Conservation (phyloP, 1,284 basidiomycete genomes). For the Xerocomus nothofagi region DNA sequence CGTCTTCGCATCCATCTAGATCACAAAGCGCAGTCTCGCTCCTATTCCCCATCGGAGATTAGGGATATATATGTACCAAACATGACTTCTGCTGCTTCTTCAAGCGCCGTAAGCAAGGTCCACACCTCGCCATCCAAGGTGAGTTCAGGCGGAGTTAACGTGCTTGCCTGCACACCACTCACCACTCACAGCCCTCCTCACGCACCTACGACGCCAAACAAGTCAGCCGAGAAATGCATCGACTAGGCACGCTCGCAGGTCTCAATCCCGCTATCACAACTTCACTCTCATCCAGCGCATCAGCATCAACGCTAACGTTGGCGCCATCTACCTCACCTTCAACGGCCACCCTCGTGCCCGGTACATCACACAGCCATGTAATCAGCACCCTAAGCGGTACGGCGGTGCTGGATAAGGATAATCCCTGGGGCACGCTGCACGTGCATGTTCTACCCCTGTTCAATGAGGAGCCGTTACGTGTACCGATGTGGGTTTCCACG, state of each 20-base stretch:
- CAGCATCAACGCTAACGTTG: constrained; percentile 37
- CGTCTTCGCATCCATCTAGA: constrained; percentile 10
- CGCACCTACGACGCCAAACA: constrained; percentile 73
- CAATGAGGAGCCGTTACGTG: constrained; percentile 86
- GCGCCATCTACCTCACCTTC: constrained; percentile 30
- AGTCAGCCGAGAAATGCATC: constrained; percentile 76
- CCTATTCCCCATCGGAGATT: constrained; percentile 22
- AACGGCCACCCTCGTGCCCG: constrained; percentile 22
- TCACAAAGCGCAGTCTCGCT: constrained; percentile 8
- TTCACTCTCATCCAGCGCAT: constrained; percentile 40
- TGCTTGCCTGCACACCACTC: constrained; percentile 2
- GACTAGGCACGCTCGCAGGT: constrained; percentile 60
- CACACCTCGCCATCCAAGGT: constrained; percentile 72
- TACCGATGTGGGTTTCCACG: constrained; percentile 67
- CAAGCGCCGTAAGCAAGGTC: constrained; percentile 30
- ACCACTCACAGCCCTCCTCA: constrained; percentile 46
- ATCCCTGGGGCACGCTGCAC: constrained; percentile 82
- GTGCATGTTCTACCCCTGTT: constrained; percentile 88
- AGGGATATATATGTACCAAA: constrained; percentile 9
- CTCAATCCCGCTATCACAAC: constrained; percentile 40
- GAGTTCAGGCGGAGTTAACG: constrained; percentile 27
- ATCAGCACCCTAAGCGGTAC: constrained; percentile 19
- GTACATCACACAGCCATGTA: constrained; percentile 23
- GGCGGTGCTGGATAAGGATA: constrained; percentile 39
- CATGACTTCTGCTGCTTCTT: constrained; percentile 31